These are phyloP conservation scores for Iodosphaeria phyllophila DNA, from an alignment of 2,329 filamentous ascomycete genomes.

Conservation along the genomic window DNA sequence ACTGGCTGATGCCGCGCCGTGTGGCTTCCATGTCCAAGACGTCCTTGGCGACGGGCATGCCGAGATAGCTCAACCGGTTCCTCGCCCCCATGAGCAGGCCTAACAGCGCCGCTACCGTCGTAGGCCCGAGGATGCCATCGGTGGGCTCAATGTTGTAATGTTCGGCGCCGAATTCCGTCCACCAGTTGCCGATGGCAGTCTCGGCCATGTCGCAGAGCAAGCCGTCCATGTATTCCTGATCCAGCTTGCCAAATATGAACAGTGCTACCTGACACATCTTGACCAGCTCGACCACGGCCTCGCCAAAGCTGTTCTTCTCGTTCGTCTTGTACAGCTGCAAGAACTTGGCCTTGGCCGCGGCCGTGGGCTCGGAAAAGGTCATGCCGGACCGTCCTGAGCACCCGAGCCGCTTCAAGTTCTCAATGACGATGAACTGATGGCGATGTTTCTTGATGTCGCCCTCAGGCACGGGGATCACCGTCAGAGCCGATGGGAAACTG, in stretches of 20 bases:
- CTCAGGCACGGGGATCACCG: conserved; percentile 76
- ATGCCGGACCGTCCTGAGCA: conserved; percentile 82
- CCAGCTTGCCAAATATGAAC: conserved; percentile 70
- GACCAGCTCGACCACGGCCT: conserved; percentile 71
- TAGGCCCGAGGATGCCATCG: conserved; percentile 82
- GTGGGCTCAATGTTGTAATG: conserved; percentile 84
- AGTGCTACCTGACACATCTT: conserved; percentile 83
- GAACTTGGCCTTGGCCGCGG: conserved; percentile 79
- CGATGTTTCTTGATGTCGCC: conserved; percentile 69
- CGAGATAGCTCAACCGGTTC: conserved; percentile 71
- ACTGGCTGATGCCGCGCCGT: conserved; percentile 69
- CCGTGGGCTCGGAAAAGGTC: conserved; percentile 57
- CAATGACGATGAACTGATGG: conserved; percentile 80
- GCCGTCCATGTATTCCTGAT: conserved; percentile 80
- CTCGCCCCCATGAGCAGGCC: conserved; percentile 79
- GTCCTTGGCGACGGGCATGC: conserved; percentile 74
- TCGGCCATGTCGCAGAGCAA: conserved; percentile 88
- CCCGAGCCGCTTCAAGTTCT: conserved; percentile 77
- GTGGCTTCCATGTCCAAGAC: conserved; percentile 71
- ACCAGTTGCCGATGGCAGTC: conserved; percentile 81
- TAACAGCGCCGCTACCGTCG: conserved; percentile 72
- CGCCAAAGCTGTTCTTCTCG: conserved; percentile 60
- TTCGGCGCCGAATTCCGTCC: conserved; percentile 81
- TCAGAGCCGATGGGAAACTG: conserved; percentile 78
- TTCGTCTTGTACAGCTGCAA: conserved; percentile 76